Evolutionary conservation across 108 stramenopile species (phyloP).

Genomic region (Skeletonema tropicum): DNA sequence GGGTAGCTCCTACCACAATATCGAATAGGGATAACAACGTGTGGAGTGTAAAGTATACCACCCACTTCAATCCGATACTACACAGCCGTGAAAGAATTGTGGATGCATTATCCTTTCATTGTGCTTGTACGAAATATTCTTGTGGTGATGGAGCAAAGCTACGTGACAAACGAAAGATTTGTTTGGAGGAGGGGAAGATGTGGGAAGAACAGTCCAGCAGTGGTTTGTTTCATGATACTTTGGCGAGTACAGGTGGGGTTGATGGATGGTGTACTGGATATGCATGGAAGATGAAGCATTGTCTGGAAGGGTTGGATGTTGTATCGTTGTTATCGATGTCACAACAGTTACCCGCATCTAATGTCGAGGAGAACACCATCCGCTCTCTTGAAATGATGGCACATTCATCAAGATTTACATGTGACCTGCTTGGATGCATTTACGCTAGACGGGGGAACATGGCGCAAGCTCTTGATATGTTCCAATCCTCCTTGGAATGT

Average conservation of each 20-base stretch:
- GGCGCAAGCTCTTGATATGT: conserved; percentile 32
- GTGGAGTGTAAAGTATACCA: conserved; percentile 18
- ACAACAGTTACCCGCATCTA: background rate
- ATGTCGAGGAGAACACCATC: background rate
- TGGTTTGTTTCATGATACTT: background rate
- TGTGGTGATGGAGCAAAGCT: conserved; percentile 5
- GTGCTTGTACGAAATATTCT: conserved; percentile 4
- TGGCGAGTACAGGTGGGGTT: background rate
- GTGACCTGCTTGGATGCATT: conserved; percentile 41
- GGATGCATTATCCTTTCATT: conserved; percentile 46
- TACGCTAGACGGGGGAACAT: conserved; percentile 27
- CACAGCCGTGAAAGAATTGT: conserved; percentile 36
- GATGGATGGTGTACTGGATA: conserved; percentile 25
- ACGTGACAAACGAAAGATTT: conserved; percentile 13
- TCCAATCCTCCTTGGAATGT: conserved; percentile 38
- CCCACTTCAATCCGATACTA: conserved; percentile 20
- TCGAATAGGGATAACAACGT: too few species aligned
- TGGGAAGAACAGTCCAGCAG: conserved; percentile 18
- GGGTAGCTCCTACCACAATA: background rate
- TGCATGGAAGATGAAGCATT: conserved; percentile 41
- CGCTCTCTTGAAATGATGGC: conserved; percentile 26
- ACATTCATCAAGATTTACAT: conserved; percentile 31
- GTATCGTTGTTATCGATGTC: background rate
- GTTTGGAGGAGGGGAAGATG: conserved; percentile 32
- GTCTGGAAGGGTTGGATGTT: conserved; percentile 36